Evolutionary conservation across 192 early-diverging fungal species (phyloP), one percentile per base, ranked within the genome.

Genomic region (Coemansia sp.): DNA sequence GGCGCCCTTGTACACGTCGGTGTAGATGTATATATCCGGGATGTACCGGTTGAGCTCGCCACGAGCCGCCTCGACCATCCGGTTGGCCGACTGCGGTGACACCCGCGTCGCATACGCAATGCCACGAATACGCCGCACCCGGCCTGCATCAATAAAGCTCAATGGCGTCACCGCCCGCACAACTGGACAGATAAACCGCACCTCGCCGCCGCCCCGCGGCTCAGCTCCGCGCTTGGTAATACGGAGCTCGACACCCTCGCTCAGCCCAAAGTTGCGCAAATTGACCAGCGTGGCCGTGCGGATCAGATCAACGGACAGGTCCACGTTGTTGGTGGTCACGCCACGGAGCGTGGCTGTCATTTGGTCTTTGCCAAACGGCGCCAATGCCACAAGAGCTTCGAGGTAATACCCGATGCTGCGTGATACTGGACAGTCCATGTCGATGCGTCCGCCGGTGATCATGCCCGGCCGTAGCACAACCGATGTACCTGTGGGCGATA

Each of bases 1-100:
- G 7, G 88, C 90, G n/a, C 97, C 95, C 70, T 95, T 94, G 75
- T 92, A 97, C 50, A 96, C 92, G 79, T 98, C 97, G 23, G 97
- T 95, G 77, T 95, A 97, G 57, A 99, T 89, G 70, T 96, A 97
- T 35, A 99, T 92, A 71, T 99, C 95, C 5, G 95, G 95, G 63
- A 98, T 96, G 75, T 91, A 98, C 62, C 87, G 86, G 56, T 95
- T 97, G 56, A 99, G 80, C 65, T 94, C 82, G 4, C 86, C 79
- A 48, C 97, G 82, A 21, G 94, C 92, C 4, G 94, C 81, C 66
- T 97, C 91, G 3, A 93, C 91, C 59, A 96, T 86, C 29, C 97
- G 89, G 82, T 98, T 99, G 24, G 97, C 90, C 65, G 91, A 92
- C 66, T 94, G 93, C 27, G 97, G 97, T 11, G 93, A 92, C 17